Conservation (phyloP, 306 rosid species). For the Delonix regia region DNA sequence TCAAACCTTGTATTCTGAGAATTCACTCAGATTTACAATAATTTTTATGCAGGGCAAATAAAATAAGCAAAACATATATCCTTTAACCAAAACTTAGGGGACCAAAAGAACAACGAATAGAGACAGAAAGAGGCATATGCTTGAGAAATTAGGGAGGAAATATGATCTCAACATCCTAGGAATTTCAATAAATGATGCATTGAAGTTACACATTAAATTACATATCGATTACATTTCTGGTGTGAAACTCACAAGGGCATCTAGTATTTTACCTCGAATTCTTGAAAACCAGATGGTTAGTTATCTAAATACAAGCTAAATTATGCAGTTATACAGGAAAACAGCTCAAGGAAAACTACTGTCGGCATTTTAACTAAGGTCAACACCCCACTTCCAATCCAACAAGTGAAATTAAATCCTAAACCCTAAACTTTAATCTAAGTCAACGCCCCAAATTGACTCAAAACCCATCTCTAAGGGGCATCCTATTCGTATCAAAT, state of each 20-base stretch:
- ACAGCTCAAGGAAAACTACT: conserved; percentile 3
- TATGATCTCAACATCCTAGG: background rate
- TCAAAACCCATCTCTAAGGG: conserved; percentile 2
- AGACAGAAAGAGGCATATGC: background rate
- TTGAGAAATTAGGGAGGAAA: background rate
- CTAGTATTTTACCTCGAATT: conserved; percentile 14
- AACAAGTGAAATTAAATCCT: background rate
- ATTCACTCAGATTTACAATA: conserved; percentile 18
- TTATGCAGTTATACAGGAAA: background rate
- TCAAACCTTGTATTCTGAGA: conserved; percentile 50
- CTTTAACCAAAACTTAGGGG: conserved; percentile 24
- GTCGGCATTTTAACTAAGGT: background rate
- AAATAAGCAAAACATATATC: background rate
- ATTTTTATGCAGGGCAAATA: conserved; percentile 24
- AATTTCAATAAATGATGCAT: background rate
- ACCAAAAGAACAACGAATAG: background rate
- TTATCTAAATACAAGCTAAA: background rate
- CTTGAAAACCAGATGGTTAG: background rate
- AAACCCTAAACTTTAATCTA: conserved; percentile 5
- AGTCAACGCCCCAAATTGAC: conserved; percentile 8
- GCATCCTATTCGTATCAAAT: background rate
- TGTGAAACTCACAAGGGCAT: background rate
- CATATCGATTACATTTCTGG: conserved; percentile 5
- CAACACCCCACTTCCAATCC: background rate
- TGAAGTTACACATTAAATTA: background rate